phyloP scores from a whole-genome alignment of 345 rosid genomes.

The sweet orange (Citrus sinensis) region DNA sequence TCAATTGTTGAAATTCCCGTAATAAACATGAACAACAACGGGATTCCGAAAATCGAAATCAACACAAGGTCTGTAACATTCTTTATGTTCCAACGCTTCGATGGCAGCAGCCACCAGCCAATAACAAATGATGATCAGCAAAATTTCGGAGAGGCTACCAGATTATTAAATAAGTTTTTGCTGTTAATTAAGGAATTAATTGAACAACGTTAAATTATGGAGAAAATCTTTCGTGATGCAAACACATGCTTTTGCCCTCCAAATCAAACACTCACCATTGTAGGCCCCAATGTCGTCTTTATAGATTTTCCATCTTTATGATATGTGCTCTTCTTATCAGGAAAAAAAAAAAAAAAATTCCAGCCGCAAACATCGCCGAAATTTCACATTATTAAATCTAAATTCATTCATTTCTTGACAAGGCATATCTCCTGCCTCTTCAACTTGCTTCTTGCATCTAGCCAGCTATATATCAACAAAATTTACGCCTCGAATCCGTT shows the following conservation, averaged over 20 bases:
- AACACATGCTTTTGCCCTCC: conserved; percentile 45
- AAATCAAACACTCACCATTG: conserved; percentile 29
- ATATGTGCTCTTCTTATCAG: not conserved
- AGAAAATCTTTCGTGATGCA: conserved; percentile 15
- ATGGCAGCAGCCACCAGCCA: not conserved
- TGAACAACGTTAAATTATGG: not conserved
- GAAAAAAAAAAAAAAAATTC: not conserved
- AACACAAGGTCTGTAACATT: not conserved
- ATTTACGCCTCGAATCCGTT: not conserved
- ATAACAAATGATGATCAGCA: not conserved
- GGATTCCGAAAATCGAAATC: not conserved
- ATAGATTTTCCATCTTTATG: not conserved
- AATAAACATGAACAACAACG: not conserved
- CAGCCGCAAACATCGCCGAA: conserved; percentile 43
- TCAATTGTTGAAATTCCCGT: not conserved
- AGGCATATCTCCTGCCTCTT: conserved; percentile 16
- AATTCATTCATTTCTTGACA: conserved; percentile 1
- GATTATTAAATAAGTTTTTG: not conserved
- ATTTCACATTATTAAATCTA: conserved; percentile 14
- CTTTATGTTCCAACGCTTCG: not conserved
- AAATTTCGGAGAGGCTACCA: not conserved
- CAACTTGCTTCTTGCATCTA: conserved; percentile 8
- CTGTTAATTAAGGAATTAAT: not conserved
- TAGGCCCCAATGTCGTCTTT: conserved; percentile 23
- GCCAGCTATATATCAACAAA: not conserved